Conservation (phyloP, 768 basidiomycete genomes). For the Mycena leptocephala region DNA sequence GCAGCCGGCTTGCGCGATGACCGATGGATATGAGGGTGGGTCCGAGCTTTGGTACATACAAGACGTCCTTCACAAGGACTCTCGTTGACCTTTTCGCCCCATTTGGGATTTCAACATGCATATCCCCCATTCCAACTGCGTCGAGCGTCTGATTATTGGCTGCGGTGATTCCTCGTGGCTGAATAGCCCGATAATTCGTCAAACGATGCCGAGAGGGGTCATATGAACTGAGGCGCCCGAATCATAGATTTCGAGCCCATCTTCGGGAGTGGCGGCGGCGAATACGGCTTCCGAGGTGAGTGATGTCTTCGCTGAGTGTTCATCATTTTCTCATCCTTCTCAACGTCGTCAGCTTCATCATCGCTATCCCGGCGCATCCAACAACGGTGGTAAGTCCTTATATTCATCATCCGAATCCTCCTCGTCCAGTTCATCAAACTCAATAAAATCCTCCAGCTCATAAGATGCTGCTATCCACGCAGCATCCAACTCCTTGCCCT, state of each 20-base stretch:
- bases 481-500: not conserved
- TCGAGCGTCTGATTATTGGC: slow-evolving; percentile 46
- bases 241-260: too few species aligned
- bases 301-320: too few species aligned
- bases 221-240: too few species aligned
- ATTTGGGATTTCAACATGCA: slow-evolving; percentile 44
- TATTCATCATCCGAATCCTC: not conserved
- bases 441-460: not conserved
- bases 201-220: too few species aligned
- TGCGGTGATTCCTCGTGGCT: slow-evolving; percentile 44
- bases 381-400: not conserved
- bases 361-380: too few species aligned
- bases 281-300: too few species aligned
- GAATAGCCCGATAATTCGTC: too few species aligned
- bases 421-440: not conserved
- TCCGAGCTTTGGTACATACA: slow-evolving; percentile 48
- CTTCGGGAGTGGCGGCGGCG: too few species aligned
- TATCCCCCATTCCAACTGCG: slow-evolving; percentile 50
- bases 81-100: slow-evolving; percentile 27
- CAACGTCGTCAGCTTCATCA: too few species aligned
- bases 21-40: slow-evolving; percentile 51
- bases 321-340: too few species aligned
- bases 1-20: slow-evolving; percentile 43
- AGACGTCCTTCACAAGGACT: slow-evolving; percentile 47
- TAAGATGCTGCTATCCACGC: not conserved